phyloP scores from a whole-genome alignment of 2,329 filamentous ascomycete genomes.

The Talaromyces amestolkiae region DNA sequence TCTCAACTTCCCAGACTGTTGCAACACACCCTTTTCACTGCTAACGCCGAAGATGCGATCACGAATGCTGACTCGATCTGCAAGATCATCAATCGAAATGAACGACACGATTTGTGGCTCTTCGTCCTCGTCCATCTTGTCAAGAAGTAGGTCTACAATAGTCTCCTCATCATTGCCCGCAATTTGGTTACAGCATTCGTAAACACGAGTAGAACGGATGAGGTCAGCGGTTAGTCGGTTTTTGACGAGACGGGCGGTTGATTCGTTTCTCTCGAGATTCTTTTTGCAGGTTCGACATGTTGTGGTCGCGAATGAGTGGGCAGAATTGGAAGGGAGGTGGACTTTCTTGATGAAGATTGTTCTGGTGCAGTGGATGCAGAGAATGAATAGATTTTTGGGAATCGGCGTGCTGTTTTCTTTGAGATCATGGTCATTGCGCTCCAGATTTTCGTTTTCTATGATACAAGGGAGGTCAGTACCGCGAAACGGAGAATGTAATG shows the following conservation, averaged over 20 bases:
- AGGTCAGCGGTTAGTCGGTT: neutral
- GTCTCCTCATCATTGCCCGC: neutral
- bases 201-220: neutral
- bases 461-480: neutral
- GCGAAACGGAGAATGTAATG: neutral
- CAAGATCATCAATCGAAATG: neutral
- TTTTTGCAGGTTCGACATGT: neutral
- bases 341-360: neutral
- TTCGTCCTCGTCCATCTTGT: neutral
- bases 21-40: neutral
- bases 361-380: neutral
- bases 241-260: neutral
- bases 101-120: neutral
- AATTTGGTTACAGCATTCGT: neutral
- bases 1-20: neutral
- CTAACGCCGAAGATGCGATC: neutral
- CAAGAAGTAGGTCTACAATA: neutral
- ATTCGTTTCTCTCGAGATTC: neutral
- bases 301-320: neutral
- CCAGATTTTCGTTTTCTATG: neutral
- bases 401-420: neutral
- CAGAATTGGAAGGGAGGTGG: neutral
- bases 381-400: neutral
- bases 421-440: no score
- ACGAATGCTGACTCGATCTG: neutral